Evolutionary conservation across 2,329 filamentous ascomycete genomes (phyloP).

Genomic region (Penicillium sp.): DNA sequence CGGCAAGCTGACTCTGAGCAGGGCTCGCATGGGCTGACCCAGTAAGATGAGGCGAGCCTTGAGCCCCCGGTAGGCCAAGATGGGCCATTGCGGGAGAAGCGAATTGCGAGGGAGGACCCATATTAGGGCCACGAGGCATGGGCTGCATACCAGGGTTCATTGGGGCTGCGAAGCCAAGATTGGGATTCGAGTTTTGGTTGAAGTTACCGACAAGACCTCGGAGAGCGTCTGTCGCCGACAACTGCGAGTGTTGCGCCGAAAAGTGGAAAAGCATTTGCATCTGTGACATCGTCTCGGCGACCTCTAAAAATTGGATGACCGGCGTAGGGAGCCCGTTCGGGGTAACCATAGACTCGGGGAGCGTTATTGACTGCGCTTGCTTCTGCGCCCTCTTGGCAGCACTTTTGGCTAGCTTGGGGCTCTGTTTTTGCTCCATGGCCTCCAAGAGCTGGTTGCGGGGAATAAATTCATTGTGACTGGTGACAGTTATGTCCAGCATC

Average conservation of each 20-base stretch:
- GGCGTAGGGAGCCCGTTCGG: conserved; percentile 57
- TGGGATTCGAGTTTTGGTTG: conserved; percentile 32
- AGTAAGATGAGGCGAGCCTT: conserved; percentile 55
- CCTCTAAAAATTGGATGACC: conserved; percentile 64
- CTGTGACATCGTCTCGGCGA: conserved; percentile 65
- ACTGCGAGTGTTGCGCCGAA: conserved; percentile 53
- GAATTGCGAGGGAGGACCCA: conserved; percentile 53
- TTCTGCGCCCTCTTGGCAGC: conserved; percentile 53
- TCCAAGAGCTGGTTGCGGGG: conserved; percentile 62
- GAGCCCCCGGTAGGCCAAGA: conserved; percentile 49
- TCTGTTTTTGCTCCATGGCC: conserved; percentile 58
- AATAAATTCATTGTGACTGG: conserved; percentile 78
- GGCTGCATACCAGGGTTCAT: conserved; percentile 40
- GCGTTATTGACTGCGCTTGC: conserved; percentile 43
- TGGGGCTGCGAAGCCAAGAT: conserved; percentile 28
- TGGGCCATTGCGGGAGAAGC: conserved; percentile 61
- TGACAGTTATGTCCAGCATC: conserved; percentile 77
- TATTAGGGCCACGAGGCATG: conserved; percentile 44
- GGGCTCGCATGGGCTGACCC: conserved; percentile 51
- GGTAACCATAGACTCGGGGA: conserved; percentile 46
- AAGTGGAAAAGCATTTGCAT: conserved; percentile 64
- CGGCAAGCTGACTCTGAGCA: conserved; percentile 47
- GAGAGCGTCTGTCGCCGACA: conserved; percentile 58
- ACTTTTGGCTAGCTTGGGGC: conserved; percentile 61
- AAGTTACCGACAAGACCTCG: conserved; percentile 52